phyloP scores from a whole-genome alignment of 2,329 filamentous ascomycete species.

The Diaporthe longicolla region DNA sequence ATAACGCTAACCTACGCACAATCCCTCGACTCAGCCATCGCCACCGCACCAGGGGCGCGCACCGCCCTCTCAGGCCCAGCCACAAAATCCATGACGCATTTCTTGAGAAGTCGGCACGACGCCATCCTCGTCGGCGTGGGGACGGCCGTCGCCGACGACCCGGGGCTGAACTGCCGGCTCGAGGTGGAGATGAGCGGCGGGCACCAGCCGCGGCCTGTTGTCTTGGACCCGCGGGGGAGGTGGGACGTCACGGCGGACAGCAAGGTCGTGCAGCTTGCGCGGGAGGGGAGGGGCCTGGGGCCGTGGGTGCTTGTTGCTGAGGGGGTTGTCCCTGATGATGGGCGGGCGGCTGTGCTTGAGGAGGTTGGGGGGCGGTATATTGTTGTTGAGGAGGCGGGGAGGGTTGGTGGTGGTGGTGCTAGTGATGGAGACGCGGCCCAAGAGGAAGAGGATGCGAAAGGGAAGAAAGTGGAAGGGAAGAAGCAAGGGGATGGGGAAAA shows the following conservation, averaged over 20 bases:
- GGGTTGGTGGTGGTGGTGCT: constrained; percentile 37
- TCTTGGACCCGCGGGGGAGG: constrained; percentile 84
- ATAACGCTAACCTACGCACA: constrained; percentile 92
- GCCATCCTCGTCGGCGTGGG: constrained; percentile 89
- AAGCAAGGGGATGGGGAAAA: constrained; percentile 42
- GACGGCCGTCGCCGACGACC: constrained; percentile 88
- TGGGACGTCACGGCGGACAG: constrained; percentile 75
- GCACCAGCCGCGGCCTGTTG: constrained; percentile 82
- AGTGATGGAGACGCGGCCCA: constrained; percentile 43
- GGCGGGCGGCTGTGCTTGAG: constrained; percentile 59
- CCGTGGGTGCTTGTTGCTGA: constrained; percentile 78
- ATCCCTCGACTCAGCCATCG: constrained; percentile 86
- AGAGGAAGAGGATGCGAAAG: constrained; percentile 50
- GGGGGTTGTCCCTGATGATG: constrained; percentile 57
- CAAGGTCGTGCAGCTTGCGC: constrained; percentile 77
- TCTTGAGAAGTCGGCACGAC: constrained; percentile 84
- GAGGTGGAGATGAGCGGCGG: constrained; percentile 64
- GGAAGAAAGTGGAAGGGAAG: constrained; percentile 10
- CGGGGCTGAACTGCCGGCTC: constrained; percentile 86
- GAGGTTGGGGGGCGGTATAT: constrained; percentile 68
- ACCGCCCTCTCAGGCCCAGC: constrained; percentile 86
- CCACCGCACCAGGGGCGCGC: constrained; percentile 82
- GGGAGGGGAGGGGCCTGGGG: constrained; percentile 75
- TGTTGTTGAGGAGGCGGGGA: constrained; percentile 55
- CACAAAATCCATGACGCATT: constrained; percentile 95